Conservation (phyloP, 2,329 filamentous ascomycete species). For the Fragosphaeria purpurea region DNA sequence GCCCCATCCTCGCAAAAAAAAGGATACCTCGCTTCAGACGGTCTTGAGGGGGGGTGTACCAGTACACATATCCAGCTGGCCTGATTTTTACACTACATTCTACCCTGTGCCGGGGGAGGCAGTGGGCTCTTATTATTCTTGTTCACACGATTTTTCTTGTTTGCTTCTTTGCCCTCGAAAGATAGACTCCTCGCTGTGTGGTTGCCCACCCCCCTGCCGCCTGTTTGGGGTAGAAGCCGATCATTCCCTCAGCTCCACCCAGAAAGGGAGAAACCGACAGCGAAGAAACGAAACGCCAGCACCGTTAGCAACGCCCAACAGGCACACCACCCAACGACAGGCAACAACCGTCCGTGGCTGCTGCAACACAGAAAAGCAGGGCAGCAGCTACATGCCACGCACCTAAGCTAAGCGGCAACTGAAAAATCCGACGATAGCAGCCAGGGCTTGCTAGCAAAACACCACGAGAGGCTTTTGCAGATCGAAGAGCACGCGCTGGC, state of each 20-base stretch:
- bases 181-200: constrained; percentile 4
- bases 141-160: not conserved
- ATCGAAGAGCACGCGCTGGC: not conserved
- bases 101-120: not conserved
- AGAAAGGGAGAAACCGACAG: not conserved
- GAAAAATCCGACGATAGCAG: constrained; percentile 3
- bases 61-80: constrained; percentile 1
- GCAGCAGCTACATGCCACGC: not conserved
- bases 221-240: constrained; percentile 6
- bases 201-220: constrained; percentile 6
- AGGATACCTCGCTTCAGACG: not conserved
- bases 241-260: not conserved
- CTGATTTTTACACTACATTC: not conserved
- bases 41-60: constrained; percentile 8
- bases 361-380: not conserved
- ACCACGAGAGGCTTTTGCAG: not conserved
- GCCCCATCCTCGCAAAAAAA: constrained; percentile 7
- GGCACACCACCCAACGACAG: not conserved
- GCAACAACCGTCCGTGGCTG: too few species aligned
- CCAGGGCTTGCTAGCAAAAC: too few species aligned
- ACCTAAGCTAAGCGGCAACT: not conserved
- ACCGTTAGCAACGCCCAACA: not conserved
- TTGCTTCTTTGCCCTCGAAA: not conserved
- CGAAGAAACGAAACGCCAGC: not conserved
- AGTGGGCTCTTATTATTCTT: not conserved